Conservation (phyloP, 2,329 filamentous ascomycete genomes). For the Colletotrichum cuscutae region DNA sequence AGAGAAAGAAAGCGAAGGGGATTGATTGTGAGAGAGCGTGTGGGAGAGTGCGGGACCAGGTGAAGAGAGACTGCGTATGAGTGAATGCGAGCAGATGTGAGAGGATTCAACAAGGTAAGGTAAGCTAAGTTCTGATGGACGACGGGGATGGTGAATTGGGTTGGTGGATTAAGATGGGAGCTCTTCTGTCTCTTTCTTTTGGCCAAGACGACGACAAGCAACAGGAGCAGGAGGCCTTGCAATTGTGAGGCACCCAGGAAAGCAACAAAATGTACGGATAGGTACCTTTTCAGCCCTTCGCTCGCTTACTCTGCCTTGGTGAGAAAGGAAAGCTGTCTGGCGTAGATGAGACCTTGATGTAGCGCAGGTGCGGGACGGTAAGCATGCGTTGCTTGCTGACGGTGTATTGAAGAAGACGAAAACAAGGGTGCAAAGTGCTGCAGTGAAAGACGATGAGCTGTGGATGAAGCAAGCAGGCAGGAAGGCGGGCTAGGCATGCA, state of each 20-base stretch:
- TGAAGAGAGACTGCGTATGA: background rate
- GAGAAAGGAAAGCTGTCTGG: background rate
- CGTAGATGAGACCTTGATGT: background rate
- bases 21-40: background rate
- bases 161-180: background rate
- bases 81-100: background rate
- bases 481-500: constrained; percentile 4
- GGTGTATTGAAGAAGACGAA: background rate
- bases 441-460: background rate
- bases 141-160: background rate
- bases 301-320: background rate
- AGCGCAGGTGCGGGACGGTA: background rate
- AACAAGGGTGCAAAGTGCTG: background rate
- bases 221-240: background rate
- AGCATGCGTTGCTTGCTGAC: background rate
- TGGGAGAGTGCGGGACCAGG: background rate
- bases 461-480: background rate
- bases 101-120: background rate
- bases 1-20: background rate
- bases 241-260: background rate
- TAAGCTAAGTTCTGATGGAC: background rate
- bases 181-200: background rate
- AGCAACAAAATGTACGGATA: background rate
- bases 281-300: background rate
- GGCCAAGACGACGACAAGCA: background rate